A percentile compares a stretch with the other conserved stretches of the same genome.
Conservation (phyloP, 2,329 filamentous ascomycete species). For the Fusarium odoratissimum region DNA sequence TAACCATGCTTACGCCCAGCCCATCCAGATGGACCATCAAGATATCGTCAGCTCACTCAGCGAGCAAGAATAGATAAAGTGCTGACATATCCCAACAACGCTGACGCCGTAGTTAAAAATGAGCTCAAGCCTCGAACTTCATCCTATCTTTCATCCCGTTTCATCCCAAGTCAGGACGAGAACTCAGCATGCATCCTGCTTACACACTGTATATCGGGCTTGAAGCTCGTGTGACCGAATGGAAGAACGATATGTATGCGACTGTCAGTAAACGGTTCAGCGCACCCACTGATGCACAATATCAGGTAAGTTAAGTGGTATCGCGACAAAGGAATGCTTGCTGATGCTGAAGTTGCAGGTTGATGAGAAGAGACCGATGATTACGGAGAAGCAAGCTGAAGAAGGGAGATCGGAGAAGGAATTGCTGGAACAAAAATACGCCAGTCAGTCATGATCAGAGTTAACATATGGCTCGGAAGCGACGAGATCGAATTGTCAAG, state of each 20-base stretch:
- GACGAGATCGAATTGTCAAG: rapidly evolving
- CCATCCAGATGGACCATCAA: background rate
- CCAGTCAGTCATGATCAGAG: background rate
- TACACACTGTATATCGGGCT: constrained; percentile 28
- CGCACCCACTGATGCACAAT: background rate
- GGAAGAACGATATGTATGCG: constrained; percentile 2
- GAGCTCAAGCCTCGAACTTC: background rate
- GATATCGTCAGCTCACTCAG: constrained; percentile 14
- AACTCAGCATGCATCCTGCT: constrained; percentile 20
- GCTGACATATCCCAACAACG: background rate
- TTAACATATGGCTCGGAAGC: rapidly evolving
- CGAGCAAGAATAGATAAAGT: constrained; percentile 1
- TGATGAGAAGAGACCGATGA: constrained; percentile 11
- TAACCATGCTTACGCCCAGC: background rate
- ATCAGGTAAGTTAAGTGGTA: background rate
- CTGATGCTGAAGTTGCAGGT: background rate
- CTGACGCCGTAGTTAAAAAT: background rate
- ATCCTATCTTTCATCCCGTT: background rate
- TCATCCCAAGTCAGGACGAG: background rate
- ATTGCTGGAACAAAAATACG: background rate
- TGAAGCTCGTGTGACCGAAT: background rate
- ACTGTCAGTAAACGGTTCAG: constrained; percentile 1
- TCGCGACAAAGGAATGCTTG: rapidly evolving
- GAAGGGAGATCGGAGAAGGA: constrained; percentile 3
- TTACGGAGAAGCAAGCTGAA: constrained; percentile 6